phyloP scores from a whole-genome alignment of 768 basidiomycete species.

The Mycena chlorophos region DNA sequence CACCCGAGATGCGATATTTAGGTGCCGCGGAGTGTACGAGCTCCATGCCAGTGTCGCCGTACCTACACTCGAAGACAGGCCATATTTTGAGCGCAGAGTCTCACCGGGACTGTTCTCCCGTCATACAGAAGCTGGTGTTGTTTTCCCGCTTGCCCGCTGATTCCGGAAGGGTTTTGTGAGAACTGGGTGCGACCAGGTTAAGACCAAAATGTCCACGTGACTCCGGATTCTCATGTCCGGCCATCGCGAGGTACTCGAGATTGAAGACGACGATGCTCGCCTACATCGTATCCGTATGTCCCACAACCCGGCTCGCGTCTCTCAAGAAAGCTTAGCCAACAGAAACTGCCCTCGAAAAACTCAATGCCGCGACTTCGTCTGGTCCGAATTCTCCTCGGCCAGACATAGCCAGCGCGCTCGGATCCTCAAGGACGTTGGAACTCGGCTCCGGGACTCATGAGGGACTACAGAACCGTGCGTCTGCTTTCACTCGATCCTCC shows the following conservation, averaged over 20 bases:
- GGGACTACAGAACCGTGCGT: not conserved
- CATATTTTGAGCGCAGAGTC: too few species aligned
- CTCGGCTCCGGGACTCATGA: not conserved
- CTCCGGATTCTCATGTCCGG: too few species aligned
- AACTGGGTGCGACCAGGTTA: too few species aligned
- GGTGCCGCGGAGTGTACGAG: too few species aligned
- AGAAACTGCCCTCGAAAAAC: slow-evolving; percentile 19
- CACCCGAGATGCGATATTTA: too few species aligned
- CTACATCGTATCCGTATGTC: slow-evolving; percentile 18
- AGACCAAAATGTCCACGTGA: too few species aligned
- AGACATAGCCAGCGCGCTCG: slow-evolving; percentile 5
- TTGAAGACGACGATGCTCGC: slow-evolving; percentile 18
- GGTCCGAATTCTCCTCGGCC: not conserved
- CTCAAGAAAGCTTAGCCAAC: not conserved
- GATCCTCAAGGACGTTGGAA: not conserved
- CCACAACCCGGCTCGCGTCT: not conserved
- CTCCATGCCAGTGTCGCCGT: too few species aligned
- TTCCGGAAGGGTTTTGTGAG: too few species aligned
- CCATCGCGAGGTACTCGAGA: slow-evolving; percentile 8
- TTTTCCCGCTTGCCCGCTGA: too few species aligned
- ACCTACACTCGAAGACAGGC: too few species aligned
- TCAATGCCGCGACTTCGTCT: slow-evolving; percentile 5
- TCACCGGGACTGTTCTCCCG: too few species aligned
- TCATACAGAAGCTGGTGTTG: too few species aligned
- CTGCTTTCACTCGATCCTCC: not conserved